Conservation (phyloP, 2,329 filamentous ascomycete species). For the Chaetothyriales sp. region DNA sequence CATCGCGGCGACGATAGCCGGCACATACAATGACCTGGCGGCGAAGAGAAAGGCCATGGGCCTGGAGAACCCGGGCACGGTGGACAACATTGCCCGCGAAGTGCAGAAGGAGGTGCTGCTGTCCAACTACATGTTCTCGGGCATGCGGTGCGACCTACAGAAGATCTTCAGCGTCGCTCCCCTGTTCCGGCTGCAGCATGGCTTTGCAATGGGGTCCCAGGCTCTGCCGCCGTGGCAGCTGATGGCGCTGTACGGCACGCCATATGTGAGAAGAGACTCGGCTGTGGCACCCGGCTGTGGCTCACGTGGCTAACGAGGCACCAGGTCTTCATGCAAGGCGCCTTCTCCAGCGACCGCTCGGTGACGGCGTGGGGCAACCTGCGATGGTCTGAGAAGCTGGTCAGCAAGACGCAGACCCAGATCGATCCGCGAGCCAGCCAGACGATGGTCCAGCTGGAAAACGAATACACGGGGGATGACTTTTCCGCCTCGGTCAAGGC, state of each 20-base stretch:
- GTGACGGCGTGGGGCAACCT: constrained; percentile 86
- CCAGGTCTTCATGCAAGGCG: constrained; percentile 90
- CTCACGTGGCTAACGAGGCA: constrained; percentile 7
- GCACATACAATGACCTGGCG: constrained; percentile 69
- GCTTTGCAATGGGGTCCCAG: constrained; percentile 84
- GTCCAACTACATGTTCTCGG: constrained; percentile 93
- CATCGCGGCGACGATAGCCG: constrained; percentile 53
- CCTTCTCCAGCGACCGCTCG: constrained; percentile 80
- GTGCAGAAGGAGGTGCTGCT: constrained; percentile 93
- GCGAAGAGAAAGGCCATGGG: constrained; percentile 79
- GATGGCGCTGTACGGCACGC: constrained; percentile 82
- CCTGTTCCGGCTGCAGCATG: constrained; percentile 93
- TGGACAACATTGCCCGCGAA: constrained; percentile 80
- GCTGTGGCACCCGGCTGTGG: background rate
- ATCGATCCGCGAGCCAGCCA: constrained; percentile 63
- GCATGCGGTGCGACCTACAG: constrained; percentile 87
- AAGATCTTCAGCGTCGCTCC: constrained; percentile 91
- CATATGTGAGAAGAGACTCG: constrained; percentile 51
- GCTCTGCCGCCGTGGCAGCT: constrained; percentile 89
- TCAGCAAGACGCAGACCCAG: constrained; percentile 79
- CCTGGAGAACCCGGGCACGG: constrained; percentile 78
- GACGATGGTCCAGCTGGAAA: constrained; percentile 85
- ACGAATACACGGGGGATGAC: constrained; percentile 86
- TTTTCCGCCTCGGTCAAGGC: constrained; percentile 89
- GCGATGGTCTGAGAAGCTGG: constrained; percentile 65